Conservation (phyloP, 257 asterid genomes). For the Solanum chaucha region DNA sequence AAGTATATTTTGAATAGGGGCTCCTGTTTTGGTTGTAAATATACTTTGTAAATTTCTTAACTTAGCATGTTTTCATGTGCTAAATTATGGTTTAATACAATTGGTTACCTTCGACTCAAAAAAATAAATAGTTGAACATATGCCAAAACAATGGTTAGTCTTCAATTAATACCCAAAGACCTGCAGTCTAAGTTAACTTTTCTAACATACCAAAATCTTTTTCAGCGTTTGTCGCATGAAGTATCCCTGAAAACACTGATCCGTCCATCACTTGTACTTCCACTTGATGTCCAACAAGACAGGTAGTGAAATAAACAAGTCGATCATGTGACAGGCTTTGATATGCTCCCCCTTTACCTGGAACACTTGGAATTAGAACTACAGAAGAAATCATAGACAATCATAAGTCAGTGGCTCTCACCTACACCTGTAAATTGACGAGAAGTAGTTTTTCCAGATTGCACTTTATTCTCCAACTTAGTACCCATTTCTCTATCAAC, state of each 20-base stretch:
- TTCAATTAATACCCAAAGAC: neutral
- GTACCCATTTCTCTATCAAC: neutral
- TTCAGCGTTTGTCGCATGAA: slow-evolving; percentile 65
- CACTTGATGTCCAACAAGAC: slow-evolving; percentile 88
- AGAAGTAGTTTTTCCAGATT: slow-evolving; percentile 41
- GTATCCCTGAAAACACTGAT: slow-evolving; percentile 74
- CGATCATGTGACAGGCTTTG: slow-evolving; percentile 66
- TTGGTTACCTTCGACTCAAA: neutral
- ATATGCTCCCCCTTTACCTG: slow-evolving; percentile 52
- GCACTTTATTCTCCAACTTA: slow-evolving; percentile 18
- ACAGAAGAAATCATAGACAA: neutral
- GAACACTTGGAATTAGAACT: slow-evolving; percentile 8
- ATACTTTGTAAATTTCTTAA: neutral
- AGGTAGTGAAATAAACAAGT: slow-evolving; percentile 44
- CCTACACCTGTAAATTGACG: slow-evolving; percentile 34
- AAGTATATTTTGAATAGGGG: neutral
- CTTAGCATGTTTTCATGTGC: neutral
- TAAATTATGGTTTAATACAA: neutral
- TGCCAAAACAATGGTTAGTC: neutral
- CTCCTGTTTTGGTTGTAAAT: neutral
- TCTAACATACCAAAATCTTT: slow-evolving; percentile 67
- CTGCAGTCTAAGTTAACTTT: neutral
- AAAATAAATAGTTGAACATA: neutral
- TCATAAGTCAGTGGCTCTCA: slow-evolving; percentile 18
- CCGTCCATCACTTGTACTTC: slow-evolving; percentile 94